These are phyloP conservation scores for Penicillium sclerotiorum DNA, from an alignment of 2,329 filamentous ascomycete genomes.

Conservation along the genomic window DNA sequence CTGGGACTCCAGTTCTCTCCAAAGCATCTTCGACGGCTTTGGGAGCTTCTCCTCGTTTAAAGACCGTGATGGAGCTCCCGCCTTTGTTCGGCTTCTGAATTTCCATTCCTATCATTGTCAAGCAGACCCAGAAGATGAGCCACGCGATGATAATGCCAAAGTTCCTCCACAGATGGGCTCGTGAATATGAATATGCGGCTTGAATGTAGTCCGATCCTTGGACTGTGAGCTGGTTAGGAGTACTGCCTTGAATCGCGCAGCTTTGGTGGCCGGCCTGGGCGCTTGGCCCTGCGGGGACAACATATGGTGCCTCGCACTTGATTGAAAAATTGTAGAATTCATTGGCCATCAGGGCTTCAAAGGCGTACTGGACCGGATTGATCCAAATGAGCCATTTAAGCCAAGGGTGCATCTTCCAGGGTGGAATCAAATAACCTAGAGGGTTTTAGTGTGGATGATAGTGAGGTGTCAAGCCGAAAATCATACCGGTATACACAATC, in stretches of 20 bases:
- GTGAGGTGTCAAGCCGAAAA: not conserved
- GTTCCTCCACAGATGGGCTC: conserved; percentile 68
- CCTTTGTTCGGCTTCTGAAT: conserved; percentile 75
- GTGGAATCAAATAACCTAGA: conserved; percentile 63
- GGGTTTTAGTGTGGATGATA: not conserved
- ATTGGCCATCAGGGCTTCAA: conserved; percentile 69
- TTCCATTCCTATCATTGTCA: conserved; percentile 80
- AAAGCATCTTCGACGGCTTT: conserved; percentile 61
- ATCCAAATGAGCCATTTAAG: conserved; percentile 67
- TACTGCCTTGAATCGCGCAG: conserved; percentile 61
- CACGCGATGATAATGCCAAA: conserved; percentile 78
- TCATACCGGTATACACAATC: conserved; percentile 59
- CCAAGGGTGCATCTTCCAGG: conserved; percentile 65
- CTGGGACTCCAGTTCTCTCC: conserved; percentile 45
- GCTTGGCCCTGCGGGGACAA: conserved; percentile 58
- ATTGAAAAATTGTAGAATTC: conserved; percentile 66
- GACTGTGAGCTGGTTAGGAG: conserved; percentile 56
- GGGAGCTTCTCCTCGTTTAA: conserved; percentile 67
- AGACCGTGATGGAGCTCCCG: conserved; percentile 79
- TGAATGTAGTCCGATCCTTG: conserved; percentile 60
- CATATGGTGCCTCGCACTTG: conserved; percentile 56
- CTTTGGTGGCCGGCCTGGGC: conserved; percentile 56
- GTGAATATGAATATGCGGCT: conserved; percentile 57
- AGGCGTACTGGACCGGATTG: conserved; percentile 69
- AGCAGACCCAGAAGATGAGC: conserved; percentile 72